Evolutionary conservation across 495 filamentous ascomycete genomes (phyloP), one percentile per base, ranked within the genome.

Genomic region (Tuber melanosporum): DNA sequence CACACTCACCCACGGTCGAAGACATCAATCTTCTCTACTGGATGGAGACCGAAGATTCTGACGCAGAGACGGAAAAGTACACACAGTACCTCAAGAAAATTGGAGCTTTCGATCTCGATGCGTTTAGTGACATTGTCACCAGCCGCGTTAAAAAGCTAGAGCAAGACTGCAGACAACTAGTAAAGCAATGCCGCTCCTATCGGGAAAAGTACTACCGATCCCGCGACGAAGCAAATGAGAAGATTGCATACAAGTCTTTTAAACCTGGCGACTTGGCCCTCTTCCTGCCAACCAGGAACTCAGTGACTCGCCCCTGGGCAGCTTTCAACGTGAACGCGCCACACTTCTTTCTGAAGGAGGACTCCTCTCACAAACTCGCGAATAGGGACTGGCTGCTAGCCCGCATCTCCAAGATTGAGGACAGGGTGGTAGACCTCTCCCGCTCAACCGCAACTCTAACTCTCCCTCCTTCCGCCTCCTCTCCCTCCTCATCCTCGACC

Each of bases 251-350:
- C 83, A 91, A 92, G 71, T 90, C 93, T 32, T 99, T 99, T 87
- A 98, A 97, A 83, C 93, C 97, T 84, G 95, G 95, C 20, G 95
- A 99, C 82, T 88, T 99, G 22, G 96, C 95, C 39, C 87, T 99
- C 15, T 99, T 99, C 86, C 87, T 98, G 19, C 95, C 95, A 0
- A 99, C 95, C 0, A 87, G 94, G 39, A 98, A 98, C 79, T 94
- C 97, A 83, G 91, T 91, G 41, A 95, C 94, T 8, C 91, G 95
- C 15, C 94, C 95, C 5, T 99, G 95, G 95, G 95, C 95, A 7
- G 95, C 96, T 5, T 99, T 99, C 87, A 99, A 99, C 82, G 91
- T 98, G 71, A 94, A 94, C 1, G 95, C 93, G 73, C 95, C 95
- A 20, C 95, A 99, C 84, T 98, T 94, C 85, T 99, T 99, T 86